phyloP scores from a whole-genome alignment of 371 early-diverging fungal species.

The Saksenaea oblongispora region DNA sequence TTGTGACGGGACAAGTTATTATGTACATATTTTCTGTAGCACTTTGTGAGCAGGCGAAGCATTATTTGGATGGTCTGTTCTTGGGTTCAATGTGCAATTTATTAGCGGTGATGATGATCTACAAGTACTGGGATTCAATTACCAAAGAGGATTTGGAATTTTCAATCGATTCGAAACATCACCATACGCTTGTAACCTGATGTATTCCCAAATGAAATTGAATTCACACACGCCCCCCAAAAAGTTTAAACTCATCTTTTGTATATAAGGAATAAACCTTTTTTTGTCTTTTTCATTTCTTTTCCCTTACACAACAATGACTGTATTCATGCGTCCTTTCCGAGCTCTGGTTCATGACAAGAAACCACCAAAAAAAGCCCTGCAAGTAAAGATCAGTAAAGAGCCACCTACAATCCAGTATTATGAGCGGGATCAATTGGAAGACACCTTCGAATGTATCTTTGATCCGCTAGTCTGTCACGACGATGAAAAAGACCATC shows the following conservation, averaged over 20 bases:
- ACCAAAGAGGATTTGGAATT: conserved; percentile 94
- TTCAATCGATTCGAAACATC: conserved; percentile 72
- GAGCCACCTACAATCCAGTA: conserved; percentile 46
- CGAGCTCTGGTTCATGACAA: conserved; percentile 11
- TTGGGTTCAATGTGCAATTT: conserved; percentile 81
- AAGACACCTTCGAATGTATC: conserved; percentile 42
- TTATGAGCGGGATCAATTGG: conserved; percentile 34
- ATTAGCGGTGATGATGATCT: conserved; percentile 92
- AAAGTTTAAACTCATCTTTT: conserved; percentile 32
- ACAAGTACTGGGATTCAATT: conserved; percentile 95
- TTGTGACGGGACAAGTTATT: conserved; percentile 71
- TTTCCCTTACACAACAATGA: conserved; percentile 16
- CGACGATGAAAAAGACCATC: conserved; percentile 47
- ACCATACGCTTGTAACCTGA: conserved; percentile 5
- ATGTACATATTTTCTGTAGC: conserved; percentile 64
- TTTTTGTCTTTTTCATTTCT: conserved; percentile 3
- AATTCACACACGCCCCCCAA: background rate
- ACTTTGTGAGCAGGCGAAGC: conserved; percentile 78
- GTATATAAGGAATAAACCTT: background rate
- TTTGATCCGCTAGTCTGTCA: conserved; percentile 48
- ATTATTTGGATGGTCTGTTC: conserved; percentile 91
- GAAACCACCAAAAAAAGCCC: conserved; percentile 22
- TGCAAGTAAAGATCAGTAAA: conserved; percentile 44
- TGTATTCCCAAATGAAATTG: background rate
- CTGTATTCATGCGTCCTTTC: conserved; percentile 24